A percentile compares a stretch with the other conserved stretches of the same genome.
These are phyloP conservation scores for Nicotiana rustica DNA, from an alignment of 305 asterid species.

Conservation along the genomic window DNA sequence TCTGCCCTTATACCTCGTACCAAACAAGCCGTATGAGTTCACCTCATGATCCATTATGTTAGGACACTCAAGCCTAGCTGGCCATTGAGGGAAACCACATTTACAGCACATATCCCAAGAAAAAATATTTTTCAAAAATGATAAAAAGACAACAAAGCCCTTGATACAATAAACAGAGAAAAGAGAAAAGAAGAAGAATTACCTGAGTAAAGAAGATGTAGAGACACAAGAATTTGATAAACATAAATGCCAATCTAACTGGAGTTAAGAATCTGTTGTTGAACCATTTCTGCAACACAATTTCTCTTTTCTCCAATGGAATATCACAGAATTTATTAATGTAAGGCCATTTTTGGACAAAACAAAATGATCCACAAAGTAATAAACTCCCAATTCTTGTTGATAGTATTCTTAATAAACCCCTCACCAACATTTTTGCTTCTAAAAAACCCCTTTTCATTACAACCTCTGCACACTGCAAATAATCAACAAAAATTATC, in stretches of 20 bases:
- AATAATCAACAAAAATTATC: too few relatives aligned
- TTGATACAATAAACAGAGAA: background rate
- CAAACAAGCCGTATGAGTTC: too few relatives aligned
- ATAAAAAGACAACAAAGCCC: background rate
- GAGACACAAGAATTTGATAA: slow-evolving; percentile 67
- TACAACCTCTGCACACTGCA: slow-evolving; percentile 68
- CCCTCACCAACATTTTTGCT: slow-evolving; percentile 52
- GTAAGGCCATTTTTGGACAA: slow-evolving; percentile 63
- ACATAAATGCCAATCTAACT: slow-evolving; percentile 70
- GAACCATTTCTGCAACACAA: slow-evolving; percentile 66
- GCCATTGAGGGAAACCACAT: too few relatives aligned
- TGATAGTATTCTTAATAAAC: slow-evolving; percentile 55
- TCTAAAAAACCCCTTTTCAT: slow-evolving; percentile 59
- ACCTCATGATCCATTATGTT: too few relatives aligned
- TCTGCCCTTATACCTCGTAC: too few relatives aligned
- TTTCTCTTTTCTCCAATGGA: slow-evolving; percentile 66
- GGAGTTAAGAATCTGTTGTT: slow-evolving; percentile 63
- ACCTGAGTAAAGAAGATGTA: slow-evolving; percentile 77
- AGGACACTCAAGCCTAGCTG: too few relatives aligned
- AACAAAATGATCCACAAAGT: slow-evolving; percentile 62
- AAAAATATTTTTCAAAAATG: background rate
- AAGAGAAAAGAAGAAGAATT: background rate
- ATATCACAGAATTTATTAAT: slow-evolving; percentile 62
- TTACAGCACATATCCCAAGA: background rate
- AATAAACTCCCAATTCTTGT: slow-evolving; percentile 71